These are phyloP conservation scores for Heliosperma pusillum DNA, from an alignment of 148 eudicot genomes.

Conservation along the genomic window DNA sequence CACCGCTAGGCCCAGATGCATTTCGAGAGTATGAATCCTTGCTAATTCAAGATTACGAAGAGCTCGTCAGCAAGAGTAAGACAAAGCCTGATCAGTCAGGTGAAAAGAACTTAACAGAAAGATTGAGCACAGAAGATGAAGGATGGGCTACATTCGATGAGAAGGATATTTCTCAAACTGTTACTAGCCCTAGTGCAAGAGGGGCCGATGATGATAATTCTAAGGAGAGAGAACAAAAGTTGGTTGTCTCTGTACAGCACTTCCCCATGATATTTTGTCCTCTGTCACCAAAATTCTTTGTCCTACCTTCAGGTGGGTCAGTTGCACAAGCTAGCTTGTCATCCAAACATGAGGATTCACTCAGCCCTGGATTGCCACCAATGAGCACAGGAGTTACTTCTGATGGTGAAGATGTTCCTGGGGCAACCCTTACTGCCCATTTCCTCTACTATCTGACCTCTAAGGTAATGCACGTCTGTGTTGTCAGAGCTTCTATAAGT, in stretches of 20 bases:
- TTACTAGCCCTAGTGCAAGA: constrained; percentile 37
- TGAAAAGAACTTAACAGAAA: constrained; percentile 30
- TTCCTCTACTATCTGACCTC: constrained; percentile 82
- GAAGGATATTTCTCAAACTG: constrained; percentile 41
- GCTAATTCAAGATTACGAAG: constrained; percentile 88
- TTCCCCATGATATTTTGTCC: constrained; percentile 92
- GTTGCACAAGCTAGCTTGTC: constrained; percentile 81
- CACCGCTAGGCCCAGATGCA: constrained; percentile 97
- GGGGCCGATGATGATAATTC: constrained; percentile 32
- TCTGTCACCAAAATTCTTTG: constrained; percentile 76
- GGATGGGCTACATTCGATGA: constrained; percentile 64
- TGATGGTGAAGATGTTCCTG: constrained; percentile 81
- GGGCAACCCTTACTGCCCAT: constrained; percentile 86
- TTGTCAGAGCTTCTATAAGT: constrained; percentile 5
- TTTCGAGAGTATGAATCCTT: constrained; percentile 85
- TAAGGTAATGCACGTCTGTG: constrained; percentile 44
- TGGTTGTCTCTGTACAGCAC: constrained; percentile 71
- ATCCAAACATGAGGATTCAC: constrained; percentile 57
- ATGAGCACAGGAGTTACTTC: constrained; percentile 57
- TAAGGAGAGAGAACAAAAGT: constrained; percentile 31
- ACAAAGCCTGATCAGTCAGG: constrained; percentile 22
- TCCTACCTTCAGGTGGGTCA: constrained; percentile 95
- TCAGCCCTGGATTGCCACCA: constrained; percentile 92
- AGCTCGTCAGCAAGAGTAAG: constrained; percentile 48
- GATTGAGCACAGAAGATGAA: constrained; percentile 40